Percentiles rank a stretch among this genome's conserved stretches.
These are phyloP conservation scores for Agaricus subrufescens DNA, from an alignment of 768 basidiomycete genomes.

Conservation along the genomic window DNA sequence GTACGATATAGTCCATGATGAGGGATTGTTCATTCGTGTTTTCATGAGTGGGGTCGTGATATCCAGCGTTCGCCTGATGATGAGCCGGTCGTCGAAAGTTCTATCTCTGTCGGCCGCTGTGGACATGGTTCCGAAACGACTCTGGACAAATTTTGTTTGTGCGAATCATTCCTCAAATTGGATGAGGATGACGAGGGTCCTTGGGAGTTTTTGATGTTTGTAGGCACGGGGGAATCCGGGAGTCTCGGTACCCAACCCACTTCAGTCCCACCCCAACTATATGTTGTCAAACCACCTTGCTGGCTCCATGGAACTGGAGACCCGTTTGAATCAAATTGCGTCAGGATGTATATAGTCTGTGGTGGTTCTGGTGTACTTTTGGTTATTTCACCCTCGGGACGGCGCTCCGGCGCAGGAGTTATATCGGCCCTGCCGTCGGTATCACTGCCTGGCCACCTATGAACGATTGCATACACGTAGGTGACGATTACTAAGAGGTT, in stretches of 20 bases:
- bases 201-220: background rate
- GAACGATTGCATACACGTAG: conserved; percentile 1
- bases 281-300: background rate
- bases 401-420: background rate
- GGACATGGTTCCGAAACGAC: background rate
- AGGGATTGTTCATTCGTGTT: too few relatives aligned
- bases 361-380: background rate
- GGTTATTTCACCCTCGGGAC: background rate
- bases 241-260: background rate
- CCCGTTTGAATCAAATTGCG: background rate
- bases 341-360: background rate
- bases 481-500: conserved; percentile 6
- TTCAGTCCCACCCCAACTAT: background rate
- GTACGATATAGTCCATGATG: too few relatives aligned
- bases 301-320: background rate
- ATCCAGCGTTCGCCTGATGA: too few relatives aligned
- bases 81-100: too few relatives aligned
- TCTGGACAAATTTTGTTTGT: background rate
- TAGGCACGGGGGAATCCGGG: background rate
- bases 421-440: background rate
- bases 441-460: background rate
- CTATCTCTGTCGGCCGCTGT: background rate
- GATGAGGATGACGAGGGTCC: background rate
- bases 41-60: too few relatives aligned
- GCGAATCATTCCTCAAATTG: background rate